Base-by-base conservation (phyloP, 306 rosid genomes). In the Medicago lupulina region DNA sequence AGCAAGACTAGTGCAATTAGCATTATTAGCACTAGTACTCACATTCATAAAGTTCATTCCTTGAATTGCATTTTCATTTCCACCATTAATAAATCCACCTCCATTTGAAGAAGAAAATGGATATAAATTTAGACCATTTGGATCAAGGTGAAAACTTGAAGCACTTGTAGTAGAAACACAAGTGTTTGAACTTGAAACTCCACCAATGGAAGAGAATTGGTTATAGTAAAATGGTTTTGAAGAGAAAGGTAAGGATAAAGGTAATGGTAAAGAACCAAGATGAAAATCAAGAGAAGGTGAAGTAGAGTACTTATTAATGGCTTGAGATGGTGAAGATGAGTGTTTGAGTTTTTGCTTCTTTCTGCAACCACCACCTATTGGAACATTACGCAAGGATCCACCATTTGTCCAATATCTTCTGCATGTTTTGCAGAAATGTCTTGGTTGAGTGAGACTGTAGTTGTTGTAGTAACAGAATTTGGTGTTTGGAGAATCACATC, bases 391-490 rank as follows among this genome's bases (percentile, higher is more conserved):
- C 41, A 95, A 75, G 18, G 98, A 94, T 3, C 98, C 98, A 31
- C 96, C 98, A 70, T 87, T 90, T 53, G 98, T 95, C 98, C 98
- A 95, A 86, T 95, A 95, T 50, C 98, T 82, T 34, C 98, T 76
- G 59, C 98, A 95, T 2, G 97, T 95, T 81, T 95, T 95, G 89
- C 98, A 95, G 85, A 95, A 95, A 63, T 91, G 97, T 57, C 98
- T 67, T 0, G 98, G 98, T 79, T 95, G 98, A 5, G 96, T 87
- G 59, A 95, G 95, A 82, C 96, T 92, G 84, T 95, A 95, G 76
- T 95, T 95, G 86, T 95, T 95, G 88, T 90, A 95, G 93, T 95
- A 95, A 78, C 98, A 95, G 88, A 95, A 95, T 63, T 95, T 95
- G 34, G 98, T 95, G 89, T 92, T 90, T 36, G 96, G 89, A 0